Percentiles rank a stretch among this genome's conserved stretches.
phyloP scores from a whole-genome alignment of 345 rosid genomes.

The Salix caprea region DNA sequence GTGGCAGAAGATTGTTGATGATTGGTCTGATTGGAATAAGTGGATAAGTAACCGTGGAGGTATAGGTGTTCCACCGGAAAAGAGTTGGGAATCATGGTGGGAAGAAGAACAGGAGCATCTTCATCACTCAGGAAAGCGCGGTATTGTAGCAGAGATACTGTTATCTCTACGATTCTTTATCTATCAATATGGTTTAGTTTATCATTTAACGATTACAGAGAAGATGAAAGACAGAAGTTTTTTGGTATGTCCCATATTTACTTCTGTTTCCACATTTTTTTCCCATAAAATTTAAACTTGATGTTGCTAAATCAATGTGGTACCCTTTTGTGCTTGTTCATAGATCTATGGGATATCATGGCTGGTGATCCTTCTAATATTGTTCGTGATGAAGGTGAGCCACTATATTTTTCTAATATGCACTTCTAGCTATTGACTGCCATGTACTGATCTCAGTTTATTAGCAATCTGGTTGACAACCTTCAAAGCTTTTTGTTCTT shows the following conservation, averaged over 20 bases:
- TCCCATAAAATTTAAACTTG: neutral
- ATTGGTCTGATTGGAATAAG: slow-evolving; percentile 99
- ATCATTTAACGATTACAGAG: slow-evolving; percentile 65
- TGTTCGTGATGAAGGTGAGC: slow-evolving; percentile 96
- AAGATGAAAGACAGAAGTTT: slow-evolving; percentile 41
- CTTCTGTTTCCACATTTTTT: neutral
- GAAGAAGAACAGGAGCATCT: slow-evolving; percentile 99
- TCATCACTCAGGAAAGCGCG: slow-evolving; percentile 84
- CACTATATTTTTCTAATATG: neutral
- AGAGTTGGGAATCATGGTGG: slow-evolving; percentile 99
- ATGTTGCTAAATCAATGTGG: neutral
- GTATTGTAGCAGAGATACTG: slow-evolving; percentile 80
- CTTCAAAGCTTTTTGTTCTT: neutral
- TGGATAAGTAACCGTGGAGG: slow-evolving; percentile 95
- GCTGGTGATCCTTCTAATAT: slow-evolving; percentile 81
- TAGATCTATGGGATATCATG: slow-evolving; percentile 95
- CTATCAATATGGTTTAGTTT: slow-evolving; percentile 94
- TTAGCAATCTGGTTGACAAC: neutral
- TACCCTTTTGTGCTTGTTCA: slow-evolving; percentile 9
- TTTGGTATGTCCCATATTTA: slow-evolving; percentile 45
- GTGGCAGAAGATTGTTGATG: slow-evolving; percentile 99
- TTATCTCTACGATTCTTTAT: slow-evolving; percentile 81
- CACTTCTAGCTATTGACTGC: neutral
- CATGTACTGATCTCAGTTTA: neutral
- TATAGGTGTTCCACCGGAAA: slow-evolving; percentile 92